Conservation (phyloP, 2,329 filamentous ascomycete genomes). For the Ceratocystis smalleyi region DNA sequence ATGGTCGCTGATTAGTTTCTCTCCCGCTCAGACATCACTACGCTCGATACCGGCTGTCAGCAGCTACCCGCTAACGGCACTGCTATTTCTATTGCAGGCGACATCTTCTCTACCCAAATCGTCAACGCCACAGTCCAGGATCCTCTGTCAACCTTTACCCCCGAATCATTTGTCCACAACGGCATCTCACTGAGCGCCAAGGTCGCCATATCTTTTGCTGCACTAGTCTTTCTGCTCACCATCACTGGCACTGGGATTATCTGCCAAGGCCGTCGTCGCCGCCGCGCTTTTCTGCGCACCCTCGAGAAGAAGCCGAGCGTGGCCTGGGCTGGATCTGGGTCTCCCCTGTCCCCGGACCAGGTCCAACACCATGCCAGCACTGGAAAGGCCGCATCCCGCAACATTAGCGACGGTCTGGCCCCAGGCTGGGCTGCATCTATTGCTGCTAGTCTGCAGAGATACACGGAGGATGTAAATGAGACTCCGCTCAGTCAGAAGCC, state of each 20-base stretch:
- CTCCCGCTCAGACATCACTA: slow-evolving; percentile 29
- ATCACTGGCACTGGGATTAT: slow-evolving; percentile 38
- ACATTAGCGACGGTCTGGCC: neutral
- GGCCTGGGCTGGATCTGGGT: slow-evolving; percentile 7
- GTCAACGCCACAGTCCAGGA: slow-evolving; percentile 38
- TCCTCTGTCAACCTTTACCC: slow-evolving; percentile 27
- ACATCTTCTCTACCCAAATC: slow-evolving; percentile 33
- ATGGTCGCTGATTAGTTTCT: neutral
- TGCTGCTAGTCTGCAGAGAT: neutral
- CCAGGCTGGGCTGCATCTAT: slow-evolving; percentile 9
- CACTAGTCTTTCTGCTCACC: slow-evolving; percentile 32
- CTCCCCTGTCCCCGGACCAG: slow-evolving; percentile 21
- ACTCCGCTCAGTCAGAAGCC: slow-evolving; percentile 41
- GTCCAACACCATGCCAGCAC: neutral
- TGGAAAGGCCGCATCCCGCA: slow-evolving; percentile 11
- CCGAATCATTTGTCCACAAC: slow-evolving; percentile 28
- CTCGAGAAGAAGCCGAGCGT: slow-evolving; percentile 25
- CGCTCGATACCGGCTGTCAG: slow-evolving; percentile 41
- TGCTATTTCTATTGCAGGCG: slow-evolving; percentile 35
- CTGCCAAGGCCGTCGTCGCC: slow-evolving; percentile 39
- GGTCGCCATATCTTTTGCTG: slow-evolving; percentile 42
- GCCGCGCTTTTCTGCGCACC: slow-evolving; percentile 35
- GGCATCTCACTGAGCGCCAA: slow-evolving; percentile 39
- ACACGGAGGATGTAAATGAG: slow-evolving; percentile 22
- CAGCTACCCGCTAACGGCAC: slow-evolving; percentile 34